Percentiles rank a stretch among this genome's conserved stretches.
phyloP scores from a whole-genome alignment of 2,329 filamentous ascomycete species.

The Xylaria sp. region DNA sequence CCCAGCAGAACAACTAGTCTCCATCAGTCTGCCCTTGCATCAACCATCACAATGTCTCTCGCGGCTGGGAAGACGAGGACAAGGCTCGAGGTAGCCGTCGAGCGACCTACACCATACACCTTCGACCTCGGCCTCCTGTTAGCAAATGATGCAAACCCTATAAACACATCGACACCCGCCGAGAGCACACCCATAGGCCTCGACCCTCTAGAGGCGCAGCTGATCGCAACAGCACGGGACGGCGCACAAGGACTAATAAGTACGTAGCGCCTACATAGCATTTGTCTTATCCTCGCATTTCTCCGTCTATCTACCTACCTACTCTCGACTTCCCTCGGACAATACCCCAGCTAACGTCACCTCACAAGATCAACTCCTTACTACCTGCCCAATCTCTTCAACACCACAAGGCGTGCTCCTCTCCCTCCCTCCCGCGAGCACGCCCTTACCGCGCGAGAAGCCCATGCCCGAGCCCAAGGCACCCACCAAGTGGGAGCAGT shows the following conservation, averaged over 20 bases:
- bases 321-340: background rate
- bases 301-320: background rate
- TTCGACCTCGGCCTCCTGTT: slow-evolving; percentile 71
- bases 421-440: slow-evolving; percentile 72
- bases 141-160: slow-evolving; percentile 84
- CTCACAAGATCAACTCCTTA: slow-evolving; percentile 73
- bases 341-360: slow-evolving; percentile 1
- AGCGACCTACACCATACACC: slow-evolving; percentile 41
- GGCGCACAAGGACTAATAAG: slow-evolving; percentile 90
- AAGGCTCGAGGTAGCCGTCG: slow-evolving; percentile 41
- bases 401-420: slow-evolving; percentile 76
- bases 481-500: slow-evolving; percentile 93
- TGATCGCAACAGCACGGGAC: slow-evolving; percentile 79
- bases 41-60: slow-evolving; percentile 30
- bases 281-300: no score
- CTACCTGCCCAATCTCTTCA: slow-evolving; percentile 79
- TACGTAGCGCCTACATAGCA: slow-evolving; percentile 52
- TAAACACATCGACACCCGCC: slow-evolving; percentile 33
- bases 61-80: slow-evolving; percentile 30
- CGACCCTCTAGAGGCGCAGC: slow-evolving; percentile 65
- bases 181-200: slow-evolving; percentile 53
- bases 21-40: background rate
- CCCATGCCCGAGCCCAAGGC: slow-evolving; percentile 81
- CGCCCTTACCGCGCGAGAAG: slow-evolving; percentile 86
- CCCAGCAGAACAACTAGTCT: background rate